A percentile compares a stretch with the other conserved stretches of the same genome.
phyloP scores from a whole-genome alignment of 306 rosid species.

The Echinosophora koreensis region DNA sequence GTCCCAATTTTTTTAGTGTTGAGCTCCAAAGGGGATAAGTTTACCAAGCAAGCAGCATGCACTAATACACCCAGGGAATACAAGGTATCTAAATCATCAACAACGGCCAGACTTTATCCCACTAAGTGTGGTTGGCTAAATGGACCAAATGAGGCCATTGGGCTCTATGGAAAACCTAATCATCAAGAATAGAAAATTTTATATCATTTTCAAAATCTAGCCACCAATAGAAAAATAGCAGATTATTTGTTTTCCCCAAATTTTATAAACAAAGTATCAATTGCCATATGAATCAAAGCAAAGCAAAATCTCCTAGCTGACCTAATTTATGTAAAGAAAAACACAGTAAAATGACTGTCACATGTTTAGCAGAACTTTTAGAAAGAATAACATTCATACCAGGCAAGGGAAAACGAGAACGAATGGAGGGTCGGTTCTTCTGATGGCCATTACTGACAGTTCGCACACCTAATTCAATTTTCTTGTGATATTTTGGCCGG shows the following conservation, averaged over 20 bases:
- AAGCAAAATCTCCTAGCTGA: not conserved
- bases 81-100: not conserved
- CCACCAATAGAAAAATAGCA: not conserved
- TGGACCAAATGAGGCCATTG: not conserved
- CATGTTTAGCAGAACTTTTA: not conserved
- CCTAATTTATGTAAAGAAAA: not conserved
- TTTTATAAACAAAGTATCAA: not conserved
- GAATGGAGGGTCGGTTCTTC: conserved; percentile 82
- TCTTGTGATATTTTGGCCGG: conserved; percentile 80
- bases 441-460: conserved; percentile 58
- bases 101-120: conserved; percentile 1
- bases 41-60: not conserved
- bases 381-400: conserved; percentile 56
- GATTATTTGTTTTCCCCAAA: not conserved
- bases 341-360: conserved; percentile 16
- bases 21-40: not conserved
- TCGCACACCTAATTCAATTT: conserved; percentile 70
- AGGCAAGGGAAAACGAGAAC: conserved; percentile 75
- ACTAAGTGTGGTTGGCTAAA: not conserved
- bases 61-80: not conserved
- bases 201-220: not conserved
- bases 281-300: not conserved
- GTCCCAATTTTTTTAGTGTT: not conserved
- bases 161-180: not conserved
- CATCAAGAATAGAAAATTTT: not conserved